These are phyloP conservation scores for Sclerotinia borealis DNA, from an alignment of 2,329 filamentous ascomycete species.

Conservation along the genomic window DNA sequence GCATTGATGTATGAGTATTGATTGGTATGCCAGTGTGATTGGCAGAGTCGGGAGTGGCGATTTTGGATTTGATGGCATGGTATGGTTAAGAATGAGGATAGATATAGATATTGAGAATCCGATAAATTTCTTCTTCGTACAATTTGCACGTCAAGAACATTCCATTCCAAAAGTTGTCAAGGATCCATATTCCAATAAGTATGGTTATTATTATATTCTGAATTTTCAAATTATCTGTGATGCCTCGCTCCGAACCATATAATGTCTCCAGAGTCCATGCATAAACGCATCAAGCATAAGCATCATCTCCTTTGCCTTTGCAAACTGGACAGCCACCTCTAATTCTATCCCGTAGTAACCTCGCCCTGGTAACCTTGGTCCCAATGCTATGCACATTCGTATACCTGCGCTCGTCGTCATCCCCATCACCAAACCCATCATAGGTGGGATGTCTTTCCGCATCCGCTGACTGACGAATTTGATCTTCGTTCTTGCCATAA, in stretches of 20 bases:
- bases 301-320: constrained; percentile 7
- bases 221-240: constrained; percentile 1
- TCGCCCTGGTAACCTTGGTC: constrained; percentile 80
- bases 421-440: constrained; percentile 34
- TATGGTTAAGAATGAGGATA: too few species aligned
- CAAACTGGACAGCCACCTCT: constrained; percentile 60
- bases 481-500: constrained; percentile 26
- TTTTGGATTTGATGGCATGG: not conserved
- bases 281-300: not conserved
- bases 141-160: not conserved
- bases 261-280: not conserved
- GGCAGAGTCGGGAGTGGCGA: not conserved
- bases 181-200: not conserved
- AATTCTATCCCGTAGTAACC: constrained; percentile 67
- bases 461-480: constrained; percentile 36
- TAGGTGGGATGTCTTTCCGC: constrained; percentile 35
- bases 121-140: not conserved
- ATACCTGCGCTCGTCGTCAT: constrained; percentile 40
- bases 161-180: not conserved
- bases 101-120: not conserved
- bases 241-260: not conserved
- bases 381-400: constrained; percentile 61
- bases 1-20: not conserved
- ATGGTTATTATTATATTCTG: constrained; percentile 13
- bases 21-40: not conserved